Conservation (phyloP, 306 rosid genomes). For the Psophocarpus tetragonolobus region DNA sequence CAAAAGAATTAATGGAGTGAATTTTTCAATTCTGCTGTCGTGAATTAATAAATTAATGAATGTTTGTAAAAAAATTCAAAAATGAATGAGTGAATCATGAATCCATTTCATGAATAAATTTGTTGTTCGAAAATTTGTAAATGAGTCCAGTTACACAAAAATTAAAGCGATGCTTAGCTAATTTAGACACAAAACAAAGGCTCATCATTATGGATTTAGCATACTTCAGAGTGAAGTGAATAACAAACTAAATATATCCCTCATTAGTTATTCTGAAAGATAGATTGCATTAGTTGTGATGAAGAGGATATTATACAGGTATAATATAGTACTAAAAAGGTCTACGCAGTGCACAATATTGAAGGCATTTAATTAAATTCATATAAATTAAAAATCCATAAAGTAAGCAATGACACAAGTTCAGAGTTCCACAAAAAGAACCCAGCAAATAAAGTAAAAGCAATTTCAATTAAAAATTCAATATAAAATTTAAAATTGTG, state of each 20-base stretch:
- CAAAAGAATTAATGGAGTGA: constrained; percentile 31
- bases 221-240: not conserved
- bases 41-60: not conserved
- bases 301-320: not conserved
- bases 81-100: not conserved
- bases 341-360: not conserved
- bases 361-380: constrained; percentile 11
- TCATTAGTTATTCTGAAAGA: not conserved
- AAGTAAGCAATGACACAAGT: not conserved
- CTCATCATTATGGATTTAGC: not conserved
- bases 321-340: not conserved
- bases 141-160: not conserved
- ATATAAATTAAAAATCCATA: not conserved
- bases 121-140: not conserved
- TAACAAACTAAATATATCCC: not conserved
- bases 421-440: constrained; percentile 6
- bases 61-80: not conserved
- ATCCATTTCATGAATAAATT: not conserved
- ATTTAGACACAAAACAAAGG: not conserved
- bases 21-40: not conserved
- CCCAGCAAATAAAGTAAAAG: not conserved
- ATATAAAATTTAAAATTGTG: constrained; percentile 24
- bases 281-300: not conserved
- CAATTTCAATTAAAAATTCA: constrained; percentile 10
- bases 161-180: not conserved